Conservation (phyloP, 768 basidiomycete genomes). For the Neoboletus brunneissimus region DNA sequence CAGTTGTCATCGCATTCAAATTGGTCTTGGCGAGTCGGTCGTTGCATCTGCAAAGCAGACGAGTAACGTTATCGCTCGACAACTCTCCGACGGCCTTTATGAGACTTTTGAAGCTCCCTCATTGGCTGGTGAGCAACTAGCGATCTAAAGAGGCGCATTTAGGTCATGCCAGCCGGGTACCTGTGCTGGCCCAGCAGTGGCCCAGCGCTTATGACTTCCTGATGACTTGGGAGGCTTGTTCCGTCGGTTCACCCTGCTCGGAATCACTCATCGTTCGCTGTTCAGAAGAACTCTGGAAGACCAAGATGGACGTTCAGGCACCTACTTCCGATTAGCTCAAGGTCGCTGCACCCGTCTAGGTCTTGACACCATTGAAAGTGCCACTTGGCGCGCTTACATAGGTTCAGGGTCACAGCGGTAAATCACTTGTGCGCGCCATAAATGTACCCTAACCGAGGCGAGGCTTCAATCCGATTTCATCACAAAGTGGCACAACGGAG, state of each 20-base stretch:
- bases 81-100: too few relatives aligned
- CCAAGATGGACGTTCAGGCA: neutral
- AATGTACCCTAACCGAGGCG: neutral
- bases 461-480: neutral
- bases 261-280: neutral
- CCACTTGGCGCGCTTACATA: neutral
- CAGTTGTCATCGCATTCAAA: neutral
- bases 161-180: too few relatives aligned
- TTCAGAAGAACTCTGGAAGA: too few relatives aligned
- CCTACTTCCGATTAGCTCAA: neutral
- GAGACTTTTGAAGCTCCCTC: too few relatives aligned
- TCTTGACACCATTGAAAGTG: neutral
- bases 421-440: neutral
- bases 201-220: too few relatives aligned
- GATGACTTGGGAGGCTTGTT: neutral
- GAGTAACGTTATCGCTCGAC: too few relatives aligned
- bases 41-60: too few relatives aligned
- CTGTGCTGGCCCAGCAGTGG: too few relatives aligned
- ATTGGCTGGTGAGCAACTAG: too few relatives aligned
- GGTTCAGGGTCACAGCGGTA: neutral
- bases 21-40: neutral
- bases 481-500: neutral
- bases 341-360: neutral
- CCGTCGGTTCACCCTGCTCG: too few relatives aligned
- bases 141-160: too few relatives aligned